Base-by-base conservation (phyloP, 352 stramenopile genomes). In the Globisporangium cederbergense region DNA sequence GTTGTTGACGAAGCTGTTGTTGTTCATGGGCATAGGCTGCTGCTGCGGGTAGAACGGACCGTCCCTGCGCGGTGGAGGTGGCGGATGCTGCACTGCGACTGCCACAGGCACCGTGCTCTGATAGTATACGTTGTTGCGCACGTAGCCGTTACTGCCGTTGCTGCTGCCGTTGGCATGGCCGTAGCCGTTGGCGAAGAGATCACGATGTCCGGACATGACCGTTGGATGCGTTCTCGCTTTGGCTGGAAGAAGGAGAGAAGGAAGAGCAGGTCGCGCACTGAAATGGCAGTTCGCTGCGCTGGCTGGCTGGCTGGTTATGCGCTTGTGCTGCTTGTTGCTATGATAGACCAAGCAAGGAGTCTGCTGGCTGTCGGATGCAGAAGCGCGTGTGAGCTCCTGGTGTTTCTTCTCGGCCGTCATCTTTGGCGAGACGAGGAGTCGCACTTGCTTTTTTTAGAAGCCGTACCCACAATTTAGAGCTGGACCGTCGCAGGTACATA, bases 41-140 rank as follows among this genome's bases (percentile, higher is more conserved):
- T 47, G 4, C 43, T 49, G 43, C 18, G 42, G 51, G 13, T 43
- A 30, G 28, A 30, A 30, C 25, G 32, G 32, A 30, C 50, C n/a
- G 50, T 42, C 42, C 13, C 10, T 56, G 11, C 16, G 18, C 51
- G 18, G 25, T 42, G 16, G 36, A 14, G 36, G 2, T 28, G 32
- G 28, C 8, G 18, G 14, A 49, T 58, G 51, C 51, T 56, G 50
- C 28, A 58, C 30, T 18, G 51, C 28, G 3, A 58, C 51, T 38
- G 49, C 49, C 22, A 55, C 25, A 0, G 51, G 51, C 38, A 56
- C 60, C 2, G 60, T 54, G 38, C 49, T 65, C 50, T 65, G 49
- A 50, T 65, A 67, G 61, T 45, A 67, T 7, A 62, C 52, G 43
- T 54, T 60, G 52, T 64, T 60, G 55, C 62, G 55, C 34, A 45